These are phyloP conservation scores for Calonectria naviculata DNA, from an alignment of 2,329 filamentous ascomycete species.

Conservation along the genomic window DNA sequence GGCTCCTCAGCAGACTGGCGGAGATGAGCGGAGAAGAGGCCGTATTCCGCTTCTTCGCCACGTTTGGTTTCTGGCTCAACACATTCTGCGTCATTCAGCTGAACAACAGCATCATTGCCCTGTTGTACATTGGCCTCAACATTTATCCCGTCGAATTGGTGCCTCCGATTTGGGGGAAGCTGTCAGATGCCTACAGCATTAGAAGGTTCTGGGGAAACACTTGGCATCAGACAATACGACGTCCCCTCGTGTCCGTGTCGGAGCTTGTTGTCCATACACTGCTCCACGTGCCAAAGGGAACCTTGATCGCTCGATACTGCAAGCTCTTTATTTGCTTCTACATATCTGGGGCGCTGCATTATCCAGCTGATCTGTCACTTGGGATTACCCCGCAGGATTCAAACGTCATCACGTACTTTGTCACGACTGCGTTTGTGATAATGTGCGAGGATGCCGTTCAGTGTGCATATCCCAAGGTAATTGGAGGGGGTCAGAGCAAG, in stretches of 20 bases:
- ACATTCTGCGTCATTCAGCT: constrained; percentile 32
- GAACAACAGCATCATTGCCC: constrained; percentile 25
- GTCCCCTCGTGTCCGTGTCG: constrained; percentile 27
- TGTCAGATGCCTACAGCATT: constrained; percentile 30
- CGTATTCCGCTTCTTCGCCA: constrained; percentile 27
- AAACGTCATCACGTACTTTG: constrained; percentile 24
- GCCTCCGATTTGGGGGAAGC: constrained; percentile 26
- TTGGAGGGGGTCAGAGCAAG: background rate
- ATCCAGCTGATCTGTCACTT: constrained; percentile 26
- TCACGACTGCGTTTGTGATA: constrained; percentile 25
- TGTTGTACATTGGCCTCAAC: constrained; percentile 13
- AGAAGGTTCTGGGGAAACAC: constrained; percentile 31
- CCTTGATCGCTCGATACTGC: constrained; percentile 21
- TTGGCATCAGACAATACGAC: constrained; percentile 35
- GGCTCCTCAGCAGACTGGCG: constrained; percentile 14
- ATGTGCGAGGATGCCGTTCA: constrained; percentile 31
- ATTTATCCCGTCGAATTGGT: constrained; percentile 27
- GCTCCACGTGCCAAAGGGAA: constrained; percentile 14
- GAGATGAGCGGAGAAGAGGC: constrained; percentile 14
- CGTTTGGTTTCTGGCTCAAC: constrained; percentile 31
- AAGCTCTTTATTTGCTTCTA: constrained; percentile 30
- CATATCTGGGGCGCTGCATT: constrained; percentile 30
- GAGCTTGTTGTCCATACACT: constrained; percentile 19
- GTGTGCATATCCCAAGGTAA: background rate
- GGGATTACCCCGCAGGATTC: constrained; percentile 26